Base-by-base conservation (phyloP, 2,329 filamentous ascomycete genomes). In the Pseudopithomyces chartarum region DNA sequence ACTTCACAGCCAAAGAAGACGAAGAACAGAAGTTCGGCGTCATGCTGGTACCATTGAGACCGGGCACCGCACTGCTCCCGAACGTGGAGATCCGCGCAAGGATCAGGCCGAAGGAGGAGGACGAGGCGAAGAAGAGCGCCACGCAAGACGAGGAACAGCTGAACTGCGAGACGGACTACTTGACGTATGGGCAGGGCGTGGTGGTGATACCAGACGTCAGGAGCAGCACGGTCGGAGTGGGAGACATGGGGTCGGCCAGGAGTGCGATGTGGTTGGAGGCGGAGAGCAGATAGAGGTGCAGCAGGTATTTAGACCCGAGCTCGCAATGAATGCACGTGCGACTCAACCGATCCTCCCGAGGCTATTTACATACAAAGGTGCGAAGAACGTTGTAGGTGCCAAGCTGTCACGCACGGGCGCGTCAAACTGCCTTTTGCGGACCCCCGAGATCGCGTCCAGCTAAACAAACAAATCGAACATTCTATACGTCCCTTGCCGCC, bases 1-100 rank as follows among this genome's bases (percentile, higher is more conserved):
- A 91, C 68, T 96, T 97, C 67, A 83, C 83, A 6, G 86, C 75
- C 2, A 61, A 52, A 4, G 76, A 85, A 60, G 79, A 78, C 43
- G 80, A 85, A 55, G 68, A 69, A 3, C 72, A 67, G 23, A 76
- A 73, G 4, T 87, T 96, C 60, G 84, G 87, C 0, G 77, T 98
- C 7, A 80, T 96, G 52, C 80, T 98, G 10, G 86, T 98, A 12
- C 92, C 95, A 0, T 82, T 97, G 44, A 85, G 89, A 52, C 82
- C 91, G 26, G 94, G 95, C 0, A 87, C 87, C 70, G 76, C 95
- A n/a, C 82, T 92, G 0, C 86, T 92, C 26, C 95, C 95, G 0
- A 83, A 78, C 7, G 82, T 98, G 2, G 92, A 97, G 49, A 89
- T 98, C 34, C 86, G 89, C 43, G 75, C 79, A 2, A 87, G 87